Percentiles rank a stretch among this genome's conserved stretches.
These are phyloP conservation scores for Diaporthe sp. DNA, from an alignment of 2,329 filamentous ascomycete genomes.

Conservation along the genomic window DNA sequence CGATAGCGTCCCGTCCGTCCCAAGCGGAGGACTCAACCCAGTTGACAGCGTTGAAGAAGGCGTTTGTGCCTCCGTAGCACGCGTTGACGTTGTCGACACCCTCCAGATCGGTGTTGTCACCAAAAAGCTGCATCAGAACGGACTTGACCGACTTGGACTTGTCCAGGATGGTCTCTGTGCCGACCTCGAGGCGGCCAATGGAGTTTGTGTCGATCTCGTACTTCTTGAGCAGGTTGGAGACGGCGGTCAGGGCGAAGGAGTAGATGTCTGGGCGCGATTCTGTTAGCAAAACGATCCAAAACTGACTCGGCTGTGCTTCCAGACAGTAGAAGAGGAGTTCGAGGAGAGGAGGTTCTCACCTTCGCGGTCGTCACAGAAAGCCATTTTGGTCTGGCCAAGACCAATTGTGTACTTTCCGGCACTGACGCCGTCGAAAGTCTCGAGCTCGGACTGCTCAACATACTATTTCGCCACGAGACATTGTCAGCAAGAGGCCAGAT, in stretches of 20 bases:
- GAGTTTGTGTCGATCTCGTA: conserved; percentile 85
- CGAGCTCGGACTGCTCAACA: conserved; percentile 85
- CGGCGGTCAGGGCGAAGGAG: conserved; percentile 83
- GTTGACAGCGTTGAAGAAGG: conserved; percentile 85
- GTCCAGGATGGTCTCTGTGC: conserved; percentile 87
- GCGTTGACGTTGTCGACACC: conserved; percentile 87
- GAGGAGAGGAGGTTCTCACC: conserved; percentile 64
- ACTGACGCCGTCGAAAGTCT: conserved; percentile 87
- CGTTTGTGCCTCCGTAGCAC: conserved; percentile 89
- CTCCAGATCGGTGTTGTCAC: conserved; percentile 86
- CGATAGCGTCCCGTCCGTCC: conserved; percentile 86
- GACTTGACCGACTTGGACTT: conserved; percentile 94
- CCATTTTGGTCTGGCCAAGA: conserved; percentile 92
- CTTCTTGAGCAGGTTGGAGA: conserved; percentile 83
- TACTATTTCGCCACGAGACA: conserved; percentile 66
- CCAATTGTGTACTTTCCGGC: conserved; percentile 91
- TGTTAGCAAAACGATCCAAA: conserved; percentile 19
- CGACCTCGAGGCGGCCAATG: conserved; percentile 85
- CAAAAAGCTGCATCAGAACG: conserved; percentile 88
- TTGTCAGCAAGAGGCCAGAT: conserved; percentile 17
- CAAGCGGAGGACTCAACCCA: conserved; percentile 90
- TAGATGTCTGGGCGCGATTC: conserved; percentile 78
- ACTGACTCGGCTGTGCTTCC: too few relatives aligned
- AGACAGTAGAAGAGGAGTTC: neutral
- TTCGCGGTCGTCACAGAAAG: conserved; percentile 91